phyloP scores from a whole-genome alignment of 2,329 filamentous ascomycete species.

The Colletotrichum tropicicola region DNA sequence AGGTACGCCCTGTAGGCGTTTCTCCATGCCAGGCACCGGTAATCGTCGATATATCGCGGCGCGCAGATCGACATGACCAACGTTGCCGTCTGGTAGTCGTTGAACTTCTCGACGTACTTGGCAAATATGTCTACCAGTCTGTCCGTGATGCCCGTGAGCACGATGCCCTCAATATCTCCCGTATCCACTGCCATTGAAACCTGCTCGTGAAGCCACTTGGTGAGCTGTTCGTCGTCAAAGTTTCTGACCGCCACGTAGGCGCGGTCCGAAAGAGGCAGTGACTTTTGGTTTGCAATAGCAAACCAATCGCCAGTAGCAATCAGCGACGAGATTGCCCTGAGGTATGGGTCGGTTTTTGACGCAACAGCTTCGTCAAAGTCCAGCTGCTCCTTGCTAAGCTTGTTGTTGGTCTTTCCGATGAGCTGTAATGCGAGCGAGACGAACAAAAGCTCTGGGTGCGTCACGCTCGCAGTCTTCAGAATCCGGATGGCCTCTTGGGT shows the following conservation, averaged over 20 bases:
- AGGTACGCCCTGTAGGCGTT: conserved; percentile 76
- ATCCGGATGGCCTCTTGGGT: conserved; percentile 74
- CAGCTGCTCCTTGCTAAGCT: conserved; percentile 56
- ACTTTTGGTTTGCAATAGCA: conserved; percentile 75
- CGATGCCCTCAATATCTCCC: conserved; percentile 80
- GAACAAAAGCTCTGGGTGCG: conserved; percentile 72
- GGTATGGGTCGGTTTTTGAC: conserved; percentile 77
- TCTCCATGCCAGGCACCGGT: conserved; percentile 79
- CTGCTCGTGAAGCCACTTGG: conserved; percentile 74
- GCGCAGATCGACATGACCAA: conserved; percentile 78
- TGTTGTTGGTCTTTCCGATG: conserved; percentile 59
- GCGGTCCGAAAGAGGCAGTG: conserved; percentile 78
- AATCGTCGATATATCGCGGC: conserved; percentile 80
- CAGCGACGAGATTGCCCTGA: conserved; percentile 81
- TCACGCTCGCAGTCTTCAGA: conserved; percentile 72
- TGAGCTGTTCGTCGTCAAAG: conserved; percentile 69
- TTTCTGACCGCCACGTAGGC: conserved; percentile 77
- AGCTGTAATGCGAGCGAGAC: conserved; percentile 74
- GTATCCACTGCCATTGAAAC: conserved; percentile 67
- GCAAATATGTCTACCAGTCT: conserved; percentile 78
- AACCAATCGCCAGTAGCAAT: conserved; percentile 82
- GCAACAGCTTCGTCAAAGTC: conserved; percentile 68
- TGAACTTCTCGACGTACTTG: conserved; percentile 77
- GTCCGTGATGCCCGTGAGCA: conserved; percentile 81
- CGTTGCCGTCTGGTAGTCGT: conserved; percentile 82